These are phyloP conservation scores for Clarireedia hainanense DNA, from an alignment of 2,329 filamentous ascomycete genomes.

Conservation along the genomic window DNA sequence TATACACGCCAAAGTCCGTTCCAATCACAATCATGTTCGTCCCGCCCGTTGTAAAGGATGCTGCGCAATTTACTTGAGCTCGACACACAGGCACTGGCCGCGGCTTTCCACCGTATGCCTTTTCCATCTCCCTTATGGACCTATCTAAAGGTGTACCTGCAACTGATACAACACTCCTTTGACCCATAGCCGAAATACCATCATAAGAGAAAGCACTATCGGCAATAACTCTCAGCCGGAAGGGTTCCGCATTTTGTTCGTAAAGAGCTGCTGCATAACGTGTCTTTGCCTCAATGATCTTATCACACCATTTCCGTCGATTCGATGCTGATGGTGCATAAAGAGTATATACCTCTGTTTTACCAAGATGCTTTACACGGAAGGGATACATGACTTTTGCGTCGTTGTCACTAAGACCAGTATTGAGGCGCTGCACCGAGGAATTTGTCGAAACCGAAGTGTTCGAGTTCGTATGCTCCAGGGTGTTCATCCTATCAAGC, in stretches of 20 bases:
- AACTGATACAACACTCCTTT: conserved; percentile 63
- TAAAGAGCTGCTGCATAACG: conserved; percentile 82
- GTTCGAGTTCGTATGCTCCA: conserved; percentile 62
- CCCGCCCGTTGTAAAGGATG: conserved; percentile 76
- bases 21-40: conserved; percentile 88
- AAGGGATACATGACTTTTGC: conserved; percentile 69
- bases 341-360: conserved; percentile 77
- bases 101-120: conserved; percentile 60
- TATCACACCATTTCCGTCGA: conserved; percentile 82
- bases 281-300: conserved; percentile 92
- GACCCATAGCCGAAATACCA: conserved; percentile 47
- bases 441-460: conserved; percentile 52
- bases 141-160: conserved; percentile 86
- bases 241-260: conserved; percentile 91
- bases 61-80: conserved; percentile 85
- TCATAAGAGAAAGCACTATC: conserved; percentile 88
- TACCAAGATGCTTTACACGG: conserved; percentile 88
- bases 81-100: conserved; percentile 73
- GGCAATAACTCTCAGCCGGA: conserved; percentile 83
- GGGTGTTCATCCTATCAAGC: conserved; percentile 39
- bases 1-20: conserved; percentile 89
- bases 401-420: conserved; percentile 40
- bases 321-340: conserved; percentile 72
- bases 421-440: conserved; percentile 37
- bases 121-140: conserved; percentile 82